These are phyloP conservation scores for Schoenoplectus triqueter DNA, from an alignment of 202 grass and related monocot genomes.

Conservation along the genomic window DNA sequence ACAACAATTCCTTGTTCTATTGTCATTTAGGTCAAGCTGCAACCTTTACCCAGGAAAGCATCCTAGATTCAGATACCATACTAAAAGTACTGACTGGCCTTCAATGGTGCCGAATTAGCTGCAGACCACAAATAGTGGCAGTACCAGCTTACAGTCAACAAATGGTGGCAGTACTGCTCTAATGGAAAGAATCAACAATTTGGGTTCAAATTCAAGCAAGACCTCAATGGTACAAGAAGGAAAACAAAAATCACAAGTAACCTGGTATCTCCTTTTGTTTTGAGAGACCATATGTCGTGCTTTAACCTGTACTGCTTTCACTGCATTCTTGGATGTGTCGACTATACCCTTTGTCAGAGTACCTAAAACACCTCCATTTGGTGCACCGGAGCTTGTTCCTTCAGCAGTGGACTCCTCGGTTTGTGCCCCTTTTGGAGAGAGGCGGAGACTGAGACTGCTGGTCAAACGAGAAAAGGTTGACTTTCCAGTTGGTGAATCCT, in stretches of 20 bases:
- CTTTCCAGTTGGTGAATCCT: constrained; percentile 74
- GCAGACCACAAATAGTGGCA: neutral
- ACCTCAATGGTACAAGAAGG: neutral
- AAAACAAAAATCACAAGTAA: constrained; percentile 50
- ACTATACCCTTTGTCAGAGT: constrained; percentile 86
- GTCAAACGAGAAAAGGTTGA: constrained; percentile 80
- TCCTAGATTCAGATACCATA: neutral
- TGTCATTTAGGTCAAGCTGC: neutral
- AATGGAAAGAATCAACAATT: neutral
- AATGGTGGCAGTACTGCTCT: neutral
- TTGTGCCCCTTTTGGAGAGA: constrained; percentile 67
- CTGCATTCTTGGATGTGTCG: constrained; percentile 91
- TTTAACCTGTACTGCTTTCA: constrained; percentile 97
- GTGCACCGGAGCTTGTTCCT: constrained; percentile 54
- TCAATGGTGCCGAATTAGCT: neutral
- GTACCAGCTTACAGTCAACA: neutral
- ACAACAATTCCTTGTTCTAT: neutral
- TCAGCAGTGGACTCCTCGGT: constrained; percentile 56
- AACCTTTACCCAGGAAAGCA: neutral
- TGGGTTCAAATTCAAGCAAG: constrained; percentile 1
- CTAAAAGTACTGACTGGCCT: neutral
- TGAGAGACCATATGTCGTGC: constrained; percentile 97
- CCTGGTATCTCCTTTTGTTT: constrained; percentile 98
- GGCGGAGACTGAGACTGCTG: constrained; percentile 71
- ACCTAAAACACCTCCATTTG: constrained; percentile 71